Conservation (phyloP, 75 land plant species). For the Azolla pinnata region DNA sequence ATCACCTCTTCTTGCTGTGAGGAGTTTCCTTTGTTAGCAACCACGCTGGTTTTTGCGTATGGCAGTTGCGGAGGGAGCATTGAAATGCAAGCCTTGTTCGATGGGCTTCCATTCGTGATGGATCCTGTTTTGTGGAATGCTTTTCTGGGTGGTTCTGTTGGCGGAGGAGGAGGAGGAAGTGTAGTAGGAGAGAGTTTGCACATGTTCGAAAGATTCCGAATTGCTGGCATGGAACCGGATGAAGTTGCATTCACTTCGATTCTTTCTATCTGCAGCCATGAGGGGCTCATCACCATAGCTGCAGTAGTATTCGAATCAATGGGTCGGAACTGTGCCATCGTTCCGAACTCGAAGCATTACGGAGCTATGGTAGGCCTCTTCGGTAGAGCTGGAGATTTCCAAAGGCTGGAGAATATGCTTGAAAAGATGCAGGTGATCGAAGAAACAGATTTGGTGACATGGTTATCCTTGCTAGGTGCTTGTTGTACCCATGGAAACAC, state of each 20-base stretch:
- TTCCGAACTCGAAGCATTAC: background rate
- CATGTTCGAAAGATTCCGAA: background rate
- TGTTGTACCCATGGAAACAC: background rate
- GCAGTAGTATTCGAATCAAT: background rate
- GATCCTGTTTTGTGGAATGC: background rate
- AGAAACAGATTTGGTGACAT: background rate
- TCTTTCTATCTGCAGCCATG: conserved; percentile 12
- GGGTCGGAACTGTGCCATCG: background rate
- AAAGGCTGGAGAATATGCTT: background rate
- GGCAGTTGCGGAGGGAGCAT: background rate
- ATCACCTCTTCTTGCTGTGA: background rate
- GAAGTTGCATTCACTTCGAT: conserved; percentile 10
- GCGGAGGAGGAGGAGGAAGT: background rate
- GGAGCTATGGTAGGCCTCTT: background rate
- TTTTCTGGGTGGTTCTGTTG: background rate
- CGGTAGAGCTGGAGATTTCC: conserved; percentile 6
- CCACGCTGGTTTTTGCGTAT: background rate
- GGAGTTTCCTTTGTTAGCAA: background rate
- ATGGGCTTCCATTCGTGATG: background rate
- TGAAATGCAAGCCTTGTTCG: conserved; percentile 6
- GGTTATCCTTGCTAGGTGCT: background rate
- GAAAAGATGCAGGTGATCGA: background rate
- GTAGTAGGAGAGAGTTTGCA: background rate
- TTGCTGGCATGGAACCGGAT: conserved; percentile 3
- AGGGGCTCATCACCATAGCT: background rate